Evolutionary conservation across 2,329 filamentous ascomycete genomes (phyloP).

Genomic region (Talaromyces sp.): DNA sequence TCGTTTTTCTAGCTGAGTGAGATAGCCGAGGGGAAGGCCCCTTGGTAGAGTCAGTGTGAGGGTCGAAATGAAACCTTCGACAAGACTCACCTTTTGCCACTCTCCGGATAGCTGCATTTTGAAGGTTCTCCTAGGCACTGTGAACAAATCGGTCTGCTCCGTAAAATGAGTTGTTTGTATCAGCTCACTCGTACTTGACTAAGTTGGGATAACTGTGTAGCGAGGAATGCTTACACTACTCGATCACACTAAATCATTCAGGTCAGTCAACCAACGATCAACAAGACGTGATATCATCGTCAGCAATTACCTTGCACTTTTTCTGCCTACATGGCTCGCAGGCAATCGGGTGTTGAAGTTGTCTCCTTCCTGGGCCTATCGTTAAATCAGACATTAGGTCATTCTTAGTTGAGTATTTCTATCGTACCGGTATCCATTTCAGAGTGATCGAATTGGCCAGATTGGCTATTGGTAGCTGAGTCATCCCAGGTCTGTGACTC

Average conservation of each 20-base stretch:
- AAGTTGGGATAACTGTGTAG: neutral
- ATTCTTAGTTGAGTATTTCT: neutral
- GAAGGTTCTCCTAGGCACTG: neutral
- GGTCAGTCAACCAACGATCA: neutral
- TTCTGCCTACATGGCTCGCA: neutral
- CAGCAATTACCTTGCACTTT: neutral
- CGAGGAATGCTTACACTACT: neutral
- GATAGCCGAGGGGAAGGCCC: conserved; percentile 29
- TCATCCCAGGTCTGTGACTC: neutral
- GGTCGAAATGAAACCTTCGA: neutral
- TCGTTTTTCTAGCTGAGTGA: conserved; percentile 39
- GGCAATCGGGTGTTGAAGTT: neutral
- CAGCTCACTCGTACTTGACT: neutral
- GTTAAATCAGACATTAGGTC: neutral
- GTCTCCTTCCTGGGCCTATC: neutral
- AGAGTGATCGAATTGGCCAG: neutral
- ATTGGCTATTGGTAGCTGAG: neutral
- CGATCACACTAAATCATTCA: neutral
- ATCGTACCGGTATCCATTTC: neutral
- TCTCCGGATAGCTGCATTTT: neutral
- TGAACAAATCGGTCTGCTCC: neutral
- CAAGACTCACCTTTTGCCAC: neutral
- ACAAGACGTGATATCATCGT: neutral
- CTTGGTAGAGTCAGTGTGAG: neutral
- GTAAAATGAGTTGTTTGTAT: neutral